Conservation (phyloP, 306 rosid species). For the Oxytropis ochrocephala region DNA sequence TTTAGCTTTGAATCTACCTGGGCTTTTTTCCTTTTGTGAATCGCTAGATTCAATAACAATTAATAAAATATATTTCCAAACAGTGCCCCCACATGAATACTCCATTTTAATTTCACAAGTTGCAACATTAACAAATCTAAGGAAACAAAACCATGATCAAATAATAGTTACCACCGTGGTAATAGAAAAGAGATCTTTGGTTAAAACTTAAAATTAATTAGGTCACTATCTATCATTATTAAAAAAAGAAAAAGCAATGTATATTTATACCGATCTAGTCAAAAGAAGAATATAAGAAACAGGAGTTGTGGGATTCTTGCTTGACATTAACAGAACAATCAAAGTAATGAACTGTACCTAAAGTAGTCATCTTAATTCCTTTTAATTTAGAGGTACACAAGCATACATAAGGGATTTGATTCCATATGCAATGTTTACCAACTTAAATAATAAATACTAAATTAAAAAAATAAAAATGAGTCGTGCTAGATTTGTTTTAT, state of each 20-base stretch:
- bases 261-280: conserved; percentile 18
- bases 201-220: neutral
- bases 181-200: neutral
- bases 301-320: conserved; percentile 15
- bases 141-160: neutral
- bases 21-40: conserved; percentile 20
- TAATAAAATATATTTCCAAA: conserved; percentile 19
- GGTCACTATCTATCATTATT: conserved; percentile 8
- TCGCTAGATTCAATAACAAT: conserved; percentile 27
- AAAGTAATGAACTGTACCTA: conserved; percentile 18
- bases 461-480: neutral
- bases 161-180: conserved; percentile 4
- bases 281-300: neutral
- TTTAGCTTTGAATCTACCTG: conserved; percentile 28
- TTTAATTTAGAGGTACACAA: conserved; percentile 12
- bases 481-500: neutral
- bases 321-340: conserved; percentile 22
- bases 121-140: conserved; percentile 9
- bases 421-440: conserved; percentile 11
- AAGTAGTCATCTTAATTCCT: conserved; percentile 22
- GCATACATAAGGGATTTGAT: conserved; percentile 11
- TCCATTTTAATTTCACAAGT: neutral
- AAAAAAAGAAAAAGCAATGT: neutral
- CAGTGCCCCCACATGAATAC: neutral
- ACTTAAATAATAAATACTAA: neutral